A percentile compares a stretch with the other conserved stretches of the same genome.
Evolutionary conservation across 140 eudicot genomes (phyloP).

Genomic region (Oenanthe javanica): DNA sequence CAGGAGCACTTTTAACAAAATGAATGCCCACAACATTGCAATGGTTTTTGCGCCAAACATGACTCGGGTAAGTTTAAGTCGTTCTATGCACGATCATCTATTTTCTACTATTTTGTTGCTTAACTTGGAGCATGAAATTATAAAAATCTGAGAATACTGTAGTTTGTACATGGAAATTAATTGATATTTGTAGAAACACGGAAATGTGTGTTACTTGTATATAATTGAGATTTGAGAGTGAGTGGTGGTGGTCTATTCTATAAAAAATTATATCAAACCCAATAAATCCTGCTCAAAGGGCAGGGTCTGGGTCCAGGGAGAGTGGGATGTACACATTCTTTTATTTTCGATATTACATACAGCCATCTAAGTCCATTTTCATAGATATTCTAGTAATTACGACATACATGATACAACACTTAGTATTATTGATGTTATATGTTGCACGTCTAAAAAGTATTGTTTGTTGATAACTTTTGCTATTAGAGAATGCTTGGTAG

Average conservation of each 20-base stretch:
- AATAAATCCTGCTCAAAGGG: too few relatives aligned
- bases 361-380: not conserved
- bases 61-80: constrained; percentile 55
- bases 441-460: not conserved
- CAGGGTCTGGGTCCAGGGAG: too few relatives aligned
- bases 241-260: not conserved
- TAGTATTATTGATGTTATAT: not conserved
- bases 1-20: constrained; percentile 67
- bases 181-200: not conserved
- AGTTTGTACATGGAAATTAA: not conserved
- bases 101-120: not conserved
- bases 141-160: not conserved
- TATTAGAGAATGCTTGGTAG: not conserved
- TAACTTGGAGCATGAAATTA: not conserved
- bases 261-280: too few relatives aligned
- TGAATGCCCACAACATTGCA: constrained; percentile 82
- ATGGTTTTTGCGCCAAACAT: constrained; percentile 92
- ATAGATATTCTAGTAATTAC: not conserved
- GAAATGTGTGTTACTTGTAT: not conserved
- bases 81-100: not conserved
- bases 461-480: not conserved
- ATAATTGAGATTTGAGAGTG: not conserved
- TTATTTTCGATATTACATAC: not conserved
- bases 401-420: not conserved
- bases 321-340: not conserved